Conservation (phyloP, 2,329 filamentous ascomycete species). For the Gaeumannomyces sp. region DNA sequence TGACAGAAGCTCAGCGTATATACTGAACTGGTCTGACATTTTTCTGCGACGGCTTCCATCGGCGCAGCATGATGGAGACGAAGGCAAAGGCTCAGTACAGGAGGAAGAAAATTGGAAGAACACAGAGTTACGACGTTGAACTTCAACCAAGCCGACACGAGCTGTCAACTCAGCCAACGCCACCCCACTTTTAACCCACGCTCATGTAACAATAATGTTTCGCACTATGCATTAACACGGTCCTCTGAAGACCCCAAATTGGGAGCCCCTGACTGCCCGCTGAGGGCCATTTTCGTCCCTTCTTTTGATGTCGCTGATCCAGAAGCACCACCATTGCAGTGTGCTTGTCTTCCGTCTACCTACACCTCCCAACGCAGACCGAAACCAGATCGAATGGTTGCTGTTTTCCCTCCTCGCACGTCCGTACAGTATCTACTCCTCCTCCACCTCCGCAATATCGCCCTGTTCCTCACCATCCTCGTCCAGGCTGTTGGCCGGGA, state of each 20-base stretch:
- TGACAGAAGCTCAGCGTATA: slow-evolving; percentile 60
- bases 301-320: background rate
- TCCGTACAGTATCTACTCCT: slow-evolving; percentile 20
- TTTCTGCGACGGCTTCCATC: slow-evolving; percentile 16
- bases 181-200: background rate
- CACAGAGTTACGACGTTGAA: too few relatives aligned
- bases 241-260: too few relatives aligned
- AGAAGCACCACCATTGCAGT: background rate
- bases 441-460: slow-evolving; percentile 41
- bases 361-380: background rate
- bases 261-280: too few relatives aligned
- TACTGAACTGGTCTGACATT: slow-evolving; percentile 14
- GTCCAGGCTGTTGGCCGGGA: slow-evolving; percentile 82
- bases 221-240: too few relatives aligned
- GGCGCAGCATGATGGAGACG: background rate
- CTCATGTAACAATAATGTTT: too few relatives aligned
- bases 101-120: background rate
- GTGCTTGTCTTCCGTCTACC: background rate
- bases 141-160: background rate
- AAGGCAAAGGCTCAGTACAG: background rate
- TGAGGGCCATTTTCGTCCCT: background rate
- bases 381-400: background rate
- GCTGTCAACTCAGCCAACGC: background rate
- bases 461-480: slow-evolving; percentile 73
- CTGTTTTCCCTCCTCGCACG: background rate